Evolutionary conservation across 2,329 filamentous ascomycete genomes (phyloP), one percentile per base, ranked within the genome.

Genomic region (Fusarium sp.): DNA sequence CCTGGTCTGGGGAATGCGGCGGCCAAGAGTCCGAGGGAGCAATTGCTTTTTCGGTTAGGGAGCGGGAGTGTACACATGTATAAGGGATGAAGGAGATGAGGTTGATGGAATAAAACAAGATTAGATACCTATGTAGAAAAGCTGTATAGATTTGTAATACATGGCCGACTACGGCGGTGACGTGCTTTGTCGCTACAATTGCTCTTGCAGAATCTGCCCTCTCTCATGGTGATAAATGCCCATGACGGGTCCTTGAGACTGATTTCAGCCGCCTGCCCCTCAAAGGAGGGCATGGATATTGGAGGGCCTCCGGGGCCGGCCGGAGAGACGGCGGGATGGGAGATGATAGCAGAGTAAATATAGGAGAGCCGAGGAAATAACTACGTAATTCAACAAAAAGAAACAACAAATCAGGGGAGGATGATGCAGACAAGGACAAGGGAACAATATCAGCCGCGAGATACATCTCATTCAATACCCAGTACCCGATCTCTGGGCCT

Each of bases 151-250:
- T 50, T 35, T 29, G 41, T 59, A 35, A 60, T 52, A 35, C 20
- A 50, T 56, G 27, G 50, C 65, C 65, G 65, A 69, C 29, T 45
- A 43, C 69, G 61, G 71, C 65, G 65, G 61, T 72, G 69, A 72
- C 61, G 65, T 73, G 69, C 65, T 73, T 73, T 72, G 48, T 56
- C 50, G 50, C 35, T 52, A 56, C 37, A 50, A 66, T 73, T 72
- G 71, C 71, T 66, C 65, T 65, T 59, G 52, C 39, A 54, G 56
- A 8, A 18, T 48, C n/a, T 41, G 24, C 35, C 22, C 64, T 68
- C 29, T 43, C 29, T 58, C 43, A n/a, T 39, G 33, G 14, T 29
- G 13, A 62, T 27, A 33, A 22, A 60, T 27, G 31, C 56, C 20
- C 43, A 7, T 27, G 33, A 69, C 41, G 43, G 31, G 27, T 56